Base-by-base conservation (phyloP, 2,329 filamentous ascomycete species). In the Pseudohalonectria lignicola region DNA sequence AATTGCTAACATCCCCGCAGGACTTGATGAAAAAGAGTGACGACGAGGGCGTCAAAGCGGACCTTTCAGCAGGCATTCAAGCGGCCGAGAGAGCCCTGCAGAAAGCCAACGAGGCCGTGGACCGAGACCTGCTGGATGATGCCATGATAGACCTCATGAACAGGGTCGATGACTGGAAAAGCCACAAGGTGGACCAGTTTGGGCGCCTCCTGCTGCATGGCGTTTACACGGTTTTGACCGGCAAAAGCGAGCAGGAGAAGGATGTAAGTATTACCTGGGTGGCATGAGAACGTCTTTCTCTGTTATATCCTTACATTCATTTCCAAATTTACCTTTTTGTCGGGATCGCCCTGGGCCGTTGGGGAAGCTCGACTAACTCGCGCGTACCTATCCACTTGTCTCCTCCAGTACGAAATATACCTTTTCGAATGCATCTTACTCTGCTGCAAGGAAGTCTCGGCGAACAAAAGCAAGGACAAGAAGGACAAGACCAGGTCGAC, bases 131-230 rank as follows among this genome's bases (percentile, higher is more conserved):
- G 37, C 71, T 93, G 37, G 75, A 82, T 35, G 84, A 92, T 52
- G 87, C 88, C 5, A 67, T 94, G 9, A 77, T 83, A 43, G 92
- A 96, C 42, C 69, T 98, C 19, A 79, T 82, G 42, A 64, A 63
- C 39, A 73, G 92, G 36, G 90, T 98, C 1, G 92, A 96, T 53
- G 92, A 98, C 56, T 98, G 92, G 92, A 96, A 95, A 60, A 85
- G 82, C 37, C 85, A 96, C 54, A 78, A 81, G 42, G 80, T 95
- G 20, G 84, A 93, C 44, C 77, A 82, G n/a, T 95, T 98, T 51
- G 92, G 92, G 30, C 82, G 87, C 39, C 67, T 98, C 16, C 69
- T 98, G 23, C 69, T 94, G 18, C 85, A 93, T 49, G 92, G 92
- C 25, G 83, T 87, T 21, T 94, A 94, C 59, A 87, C 85, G 1